Evolutionary conservation across 202 grass and related monocot genomes (phyloP).

Genomic region (Brachypodium distachyon): DNA sequence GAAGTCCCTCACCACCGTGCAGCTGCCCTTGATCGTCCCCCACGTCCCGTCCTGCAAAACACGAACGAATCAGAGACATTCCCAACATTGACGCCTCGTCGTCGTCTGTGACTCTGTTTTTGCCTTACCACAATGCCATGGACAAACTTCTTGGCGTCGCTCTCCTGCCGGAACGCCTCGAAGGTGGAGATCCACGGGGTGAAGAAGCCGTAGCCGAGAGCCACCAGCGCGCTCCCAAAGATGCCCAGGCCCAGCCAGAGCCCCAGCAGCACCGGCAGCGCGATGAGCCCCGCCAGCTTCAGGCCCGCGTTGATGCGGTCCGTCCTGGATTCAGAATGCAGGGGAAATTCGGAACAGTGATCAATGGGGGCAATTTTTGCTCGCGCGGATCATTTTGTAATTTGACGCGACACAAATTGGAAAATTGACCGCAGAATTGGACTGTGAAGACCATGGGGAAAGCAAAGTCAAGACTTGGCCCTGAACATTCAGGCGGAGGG

Average conservation of each 20-base stretch:
- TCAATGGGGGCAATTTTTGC: neutral
- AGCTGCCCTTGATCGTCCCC: constrained; percentile 89
- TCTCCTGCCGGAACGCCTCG: constrained; percentile 88
- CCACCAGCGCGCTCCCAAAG: constrained; percentile 62
- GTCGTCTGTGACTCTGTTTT: neutral
- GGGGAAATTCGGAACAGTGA: neutral
- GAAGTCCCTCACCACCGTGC: constrained; percentile 89
- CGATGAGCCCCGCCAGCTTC: constrained; percentile 56
- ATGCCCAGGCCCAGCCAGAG: constrained; percentile 74
- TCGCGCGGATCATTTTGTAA: neutral
- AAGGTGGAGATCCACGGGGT: constrained; percentile 95
- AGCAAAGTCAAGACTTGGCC: neutral
- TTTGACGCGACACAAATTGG: neutral
- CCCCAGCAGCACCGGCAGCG: constrained; percentile 59
- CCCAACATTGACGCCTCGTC: neutral
- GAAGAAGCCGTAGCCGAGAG: constrained; percentile 80
- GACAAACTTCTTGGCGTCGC: constrained; percentile 63
- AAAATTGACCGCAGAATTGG: neutral
- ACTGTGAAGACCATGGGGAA: neutral
- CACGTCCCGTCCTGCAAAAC: constrained; percentile 78
- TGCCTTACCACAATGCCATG: constrained; percentile 64
- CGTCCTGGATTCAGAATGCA: constrained; percentile 46
- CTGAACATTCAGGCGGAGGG: neutral
- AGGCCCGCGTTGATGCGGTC: constrained; percentile 57
- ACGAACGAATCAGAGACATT: neutral